A percentile compares a stretch with the other conserved stretches of the same genome.
Evolutionary conservation across 768 basidiomycete genomes (phyloP).

Genomic region (Austroboletus festivus): DNA sequence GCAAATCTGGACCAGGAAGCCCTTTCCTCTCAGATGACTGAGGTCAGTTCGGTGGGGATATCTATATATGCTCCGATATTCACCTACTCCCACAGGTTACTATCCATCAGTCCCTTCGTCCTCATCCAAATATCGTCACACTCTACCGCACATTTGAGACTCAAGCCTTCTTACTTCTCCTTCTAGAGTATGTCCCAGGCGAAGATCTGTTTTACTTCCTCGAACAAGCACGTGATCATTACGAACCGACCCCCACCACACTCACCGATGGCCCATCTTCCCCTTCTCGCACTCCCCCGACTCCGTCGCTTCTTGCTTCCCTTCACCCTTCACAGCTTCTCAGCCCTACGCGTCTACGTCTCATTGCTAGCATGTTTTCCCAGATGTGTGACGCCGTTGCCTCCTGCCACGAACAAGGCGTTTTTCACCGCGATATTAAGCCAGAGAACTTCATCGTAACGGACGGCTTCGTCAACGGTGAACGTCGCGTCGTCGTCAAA

Average conservation of each 20-base stretch:
- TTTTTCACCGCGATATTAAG: constrained; percentile 98
- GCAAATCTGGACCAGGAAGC: constrained; percentile 88
- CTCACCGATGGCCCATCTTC: constrained; percentile 9
- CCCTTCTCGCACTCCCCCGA: constrained; percentile 78
- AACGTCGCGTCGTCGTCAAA: constrained; percentile 93
- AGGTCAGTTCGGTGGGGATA: constrained; percentile 47
- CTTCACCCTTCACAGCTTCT: constrained; percentile 78
- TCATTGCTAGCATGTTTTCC: constrained; percentile 95
- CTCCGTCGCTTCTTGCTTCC: constrained; percentile 86
- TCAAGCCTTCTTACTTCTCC: constrained; percentile 82
- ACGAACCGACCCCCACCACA: constrained; percentile 46
- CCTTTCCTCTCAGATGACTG: constrained; percentile 84
- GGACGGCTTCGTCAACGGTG: constrained; percentile 65
- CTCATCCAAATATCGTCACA: constrained; percentile 93
- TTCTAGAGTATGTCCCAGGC: constrained; percentile 94
- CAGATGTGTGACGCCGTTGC: constrained; percentile 99
- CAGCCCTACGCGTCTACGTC: constrained; percentile 80
- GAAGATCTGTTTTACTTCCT: constrained; percentile 98
- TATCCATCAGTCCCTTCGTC: constrained; percentile 88
- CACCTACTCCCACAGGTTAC: constrained; percentile 56
- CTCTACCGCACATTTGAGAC: constrained; percentile 93
- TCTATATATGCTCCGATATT: constrained; percentile 4
- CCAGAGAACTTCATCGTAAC: constrained; percentile 98
- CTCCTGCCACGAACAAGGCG: constrained; percentile 84
- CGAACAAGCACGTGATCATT: constrained; percentile 90